Base-by-base conservation (phyloP, 2,329 filamentous ascomycete species). In the Fusarium sp. region DNA sequence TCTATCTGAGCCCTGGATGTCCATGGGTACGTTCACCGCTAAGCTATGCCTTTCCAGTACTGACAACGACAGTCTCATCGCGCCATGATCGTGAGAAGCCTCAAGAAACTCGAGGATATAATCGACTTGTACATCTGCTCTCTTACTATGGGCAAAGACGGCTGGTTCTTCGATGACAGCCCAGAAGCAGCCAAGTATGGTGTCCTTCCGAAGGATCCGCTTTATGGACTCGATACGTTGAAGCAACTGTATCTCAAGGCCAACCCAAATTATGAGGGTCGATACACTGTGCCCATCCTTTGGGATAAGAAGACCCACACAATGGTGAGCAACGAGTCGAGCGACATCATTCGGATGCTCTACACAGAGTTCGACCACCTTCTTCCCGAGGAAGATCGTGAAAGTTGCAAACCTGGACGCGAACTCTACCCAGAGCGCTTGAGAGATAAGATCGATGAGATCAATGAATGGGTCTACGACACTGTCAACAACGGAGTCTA, bases 311-410 rank as follows among this genome's bases (percentile, higher is more conserved):
- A 92, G 79, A 85, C 86, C 30, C 88, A 91, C 54, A 89, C 86
- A 21, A 93, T 96, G 73, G 94, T 96, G 50, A 95, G 89, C 86
- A 97, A 97, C 73, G 94, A 96, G 85, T 93, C 91, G 61, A 89
- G 90, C 59, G 94, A 96, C 80, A 96, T 96, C 75, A 94, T 96
- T 75, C 89, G 93, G 72, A 95, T 96, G 92, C 85, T 96, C 69
- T 94, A 94, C 81, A 86, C 87, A 16, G 92, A 90, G 61, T 95
- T 95, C 77, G 92, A 95, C 69, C 83, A 86, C 53, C 77, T 91
- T 10, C 78, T 92, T 3, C 86, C 87, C 0, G 84, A 85, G 25
- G 71, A 87, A 60, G 83, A 86, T 64, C 86, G 86, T 12, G 90
- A 92, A 72, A 78, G 47, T 2, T 87, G 83, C 63, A 84, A 83